Conservation (phyloP, 2,329 filamentous ascomycete species). For the Stagonosporopsis tanaceti region DNA sequence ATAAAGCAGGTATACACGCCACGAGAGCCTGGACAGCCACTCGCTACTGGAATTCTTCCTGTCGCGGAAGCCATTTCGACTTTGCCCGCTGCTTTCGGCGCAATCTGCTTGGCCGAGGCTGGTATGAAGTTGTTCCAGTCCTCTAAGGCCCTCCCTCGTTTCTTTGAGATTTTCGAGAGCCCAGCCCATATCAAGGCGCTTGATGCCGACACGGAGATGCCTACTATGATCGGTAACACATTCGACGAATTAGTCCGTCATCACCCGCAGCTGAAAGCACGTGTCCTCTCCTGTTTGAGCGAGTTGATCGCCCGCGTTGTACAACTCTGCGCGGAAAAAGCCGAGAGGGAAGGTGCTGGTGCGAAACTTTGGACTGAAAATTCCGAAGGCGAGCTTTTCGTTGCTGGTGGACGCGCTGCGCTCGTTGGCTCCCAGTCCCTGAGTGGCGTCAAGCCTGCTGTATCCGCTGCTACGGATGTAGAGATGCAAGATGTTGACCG, state of each 20-base stretch:
- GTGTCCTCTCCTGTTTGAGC: conserved; percentile 84
- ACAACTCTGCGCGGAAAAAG: conserved; percentile 74
- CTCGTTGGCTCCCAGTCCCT: conserved; percentile 53
- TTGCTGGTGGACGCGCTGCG: conserved; percentile 64
- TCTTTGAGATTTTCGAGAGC: conserved; percentile 96
- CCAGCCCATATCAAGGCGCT: conserved; percentile 86
- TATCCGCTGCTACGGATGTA: conserved; percentile 54
- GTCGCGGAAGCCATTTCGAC: conserved; percentile 87
- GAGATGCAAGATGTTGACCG: conserved; percentile 68
- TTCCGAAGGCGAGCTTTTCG: conserved; percentile 64
- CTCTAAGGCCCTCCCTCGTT: conserved; percentile 83
- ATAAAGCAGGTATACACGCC: conserved; percentile 31
- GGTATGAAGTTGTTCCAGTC: conserved; percentile 88
- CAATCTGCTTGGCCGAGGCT: conserved; percentile 88
- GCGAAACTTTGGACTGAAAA: conserved; percentile 76
- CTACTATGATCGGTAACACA: conserved; percentile 77
- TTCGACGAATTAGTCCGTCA: conserved; percentile 97
- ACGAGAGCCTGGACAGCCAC: conserved; percentile 36
- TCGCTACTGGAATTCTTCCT: conserved; percentile 80
- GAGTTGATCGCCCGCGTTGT: conserved; percentile 87
- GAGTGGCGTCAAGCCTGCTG: conserved; percentile 28
- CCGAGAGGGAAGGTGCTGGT: conserved; percentile 74
- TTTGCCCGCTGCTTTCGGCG: conserved; percentile 87
- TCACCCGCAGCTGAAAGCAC: conserved; percentile 81
- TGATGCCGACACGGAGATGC: conserved; percentile 75